These are phyloP conservation scores for Nakazawaea anatomiae DNA, from an alignment of 805 yeast species.

Conservation along the genomic window DNA sequence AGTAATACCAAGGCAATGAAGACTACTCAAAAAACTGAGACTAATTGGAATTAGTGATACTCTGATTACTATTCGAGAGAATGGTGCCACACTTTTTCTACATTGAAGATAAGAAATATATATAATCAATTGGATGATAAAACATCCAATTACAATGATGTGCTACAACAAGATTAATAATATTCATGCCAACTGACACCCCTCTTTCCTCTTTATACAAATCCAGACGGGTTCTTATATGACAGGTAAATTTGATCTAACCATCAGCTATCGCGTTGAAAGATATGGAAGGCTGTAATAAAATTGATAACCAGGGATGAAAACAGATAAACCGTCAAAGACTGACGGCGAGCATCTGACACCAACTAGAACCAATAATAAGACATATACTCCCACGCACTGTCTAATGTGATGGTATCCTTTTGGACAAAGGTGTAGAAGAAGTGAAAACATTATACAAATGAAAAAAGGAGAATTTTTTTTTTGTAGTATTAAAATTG, in stretches of 20 bases:
- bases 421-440: conserved; percentile 58
- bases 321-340: not conserved
- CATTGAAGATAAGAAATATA: no score
- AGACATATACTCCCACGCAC: conserved; percentile 32
- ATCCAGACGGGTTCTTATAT: conserved; percentile 48
- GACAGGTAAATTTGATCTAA: conserved; percentile 29
- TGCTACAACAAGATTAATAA: conserved; percentile 5
- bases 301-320: not conserved
- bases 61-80: no score
- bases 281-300: not conserved
- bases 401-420: conserved; percentile 64
- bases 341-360: not conserved
- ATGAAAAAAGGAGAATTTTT: not conserved
- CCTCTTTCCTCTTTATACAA: conserved; percentile 35
- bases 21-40: no score
- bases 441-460: conserved; percentile 1
- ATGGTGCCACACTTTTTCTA: no score
- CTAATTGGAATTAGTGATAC: no score
- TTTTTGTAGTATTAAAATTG: not conserved
- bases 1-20: no score
- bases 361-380: not conserved
- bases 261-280: conserved; percentile 43
- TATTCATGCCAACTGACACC: conserved; percentile 46
- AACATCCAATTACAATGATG: not conserved
- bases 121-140: no score